Evolutionary conservation across 1,284 basidiomycete species (phyloP).

Genomic region (Apiotrichum gamsii): DNA sequence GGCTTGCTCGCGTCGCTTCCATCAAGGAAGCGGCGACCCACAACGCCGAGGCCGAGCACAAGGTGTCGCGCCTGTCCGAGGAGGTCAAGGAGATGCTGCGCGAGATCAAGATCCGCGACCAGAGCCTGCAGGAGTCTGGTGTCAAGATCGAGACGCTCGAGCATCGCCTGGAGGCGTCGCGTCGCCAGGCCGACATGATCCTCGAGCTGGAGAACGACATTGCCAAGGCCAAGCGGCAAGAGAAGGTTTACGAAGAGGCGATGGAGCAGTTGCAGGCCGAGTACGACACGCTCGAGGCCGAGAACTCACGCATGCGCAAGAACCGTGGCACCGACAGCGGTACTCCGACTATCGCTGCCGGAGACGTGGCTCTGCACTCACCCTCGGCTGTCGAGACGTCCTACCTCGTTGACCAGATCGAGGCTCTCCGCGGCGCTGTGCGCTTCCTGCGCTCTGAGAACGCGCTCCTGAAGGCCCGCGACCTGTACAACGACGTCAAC

Average conservation of each 20-base stretch:
- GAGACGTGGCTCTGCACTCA: conserved; percentile 4
- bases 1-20: conserved; percentile 78
- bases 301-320: conserved; percentile 73
- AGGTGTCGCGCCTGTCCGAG: conserved; percentile 74
- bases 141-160: conserved; percentile 96
- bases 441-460: conserved; percentile 88
- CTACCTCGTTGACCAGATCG: conserved; percentile 56
- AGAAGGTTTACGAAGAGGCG: conserved; percentile 81
- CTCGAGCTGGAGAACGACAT: conserved; percentile 74
- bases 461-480: conserved; percentile 80
- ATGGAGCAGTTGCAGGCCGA: conserved; percentile 89
- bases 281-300: conserved; percentile 75
- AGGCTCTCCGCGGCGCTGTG: conserved; percentile 80
- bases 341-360: conserved; percentile 8
- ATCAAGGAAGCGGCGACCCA: conserved; percentile 75
- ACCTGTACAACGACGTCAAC: conserved; percentile 74
- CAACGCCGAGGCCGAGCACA: conserved; percentile 86
- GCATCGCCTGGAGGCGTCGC: conserved; percentile 78
- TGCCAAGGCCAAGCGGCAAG: conserved; percentile 72
- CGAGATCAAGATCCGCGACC: conserved; percentile 76
- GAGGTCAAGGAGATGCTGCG: conserved; percentile 81
- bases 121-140: conserved; percentile 75
- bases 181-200: conserved; percentile 74
- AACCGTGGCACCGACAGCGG: conserved; percentile 48
- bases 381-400: conserved; percentile 6